Percentiles rank a stretch among this genome's conserved stretches.
Evolutionary conservation across 371 early-diverging fungal species (phyloP).

Genomic region (Mortierella sp.): DNA sequence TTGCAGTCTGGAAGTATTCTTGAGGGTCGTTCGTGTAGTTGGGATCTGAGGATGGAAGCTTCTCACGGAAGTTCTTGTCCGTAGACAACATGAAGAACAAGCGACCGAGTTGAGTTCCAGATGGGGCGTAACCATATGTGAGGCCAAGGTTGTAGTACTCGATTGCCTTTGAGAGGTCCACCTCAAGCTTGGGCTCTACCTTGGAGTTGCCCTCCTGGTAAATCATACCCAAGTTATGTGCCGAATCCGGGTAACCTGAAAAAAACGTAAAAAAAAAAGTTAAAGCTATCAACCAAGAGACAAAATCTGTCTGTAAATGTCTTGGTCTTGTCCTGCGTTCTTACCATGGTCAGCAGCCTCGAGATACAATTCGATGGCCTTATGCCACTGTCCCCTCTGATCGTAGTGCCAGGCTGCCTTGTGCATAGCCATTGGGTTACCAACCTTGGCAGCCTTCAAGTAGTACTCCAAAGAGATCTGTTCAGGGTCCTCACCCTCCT

Average conservation of each 20-base stretch:
- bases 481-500: slow-evolving; percentile 64
- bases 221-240: slow-evolving; percentile 71
- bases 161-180: slow-evolving; percentile 59
- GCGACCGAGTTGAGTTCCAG: slow-evolving; percentile 58
- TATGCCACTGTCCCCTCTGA: slow-evolving; percentile 56
- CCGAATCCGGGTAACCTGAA: slow-evolving; percentile 70
- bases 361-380: slow-evolving; percentile 64
- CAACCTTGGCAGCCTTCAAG: slow-evolving; percentile 63
- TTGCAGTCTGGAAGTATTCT: slow-evolving; percentile 68
- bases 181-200: slow-evolving; percentile 58
- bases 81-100: slow-evolving; percentile 39
- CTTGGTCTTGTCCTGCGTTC: background rate
- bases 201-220: slow-evolving; percentile 64
- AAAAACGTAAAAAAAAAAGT: background rate
- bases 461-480: slow-evolving; percentile 64
- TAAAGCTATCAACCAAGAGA: background rate
- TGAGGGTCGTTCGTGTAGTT: slow-evolving; percentile 57
- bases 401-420: slow-evolving; percentile 69
- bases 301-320: background rate
- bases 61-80: slow-evolving; percentile 31
- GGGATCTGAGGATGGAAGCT: slow-evolving; percentile 23
- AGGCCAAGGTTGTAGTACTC: slow-evolving; percentile 65
- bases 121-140: slow-evolving; percentile 68
- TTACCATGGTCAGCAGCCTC: slow-evolving; percentile 67
- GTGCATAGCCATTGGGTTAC: slow-evolving; percentile 74